Evolutionary conservation across 768 basidiomycete species (phyloP).

Genomic region (Podaxis rugospora): DNA sequence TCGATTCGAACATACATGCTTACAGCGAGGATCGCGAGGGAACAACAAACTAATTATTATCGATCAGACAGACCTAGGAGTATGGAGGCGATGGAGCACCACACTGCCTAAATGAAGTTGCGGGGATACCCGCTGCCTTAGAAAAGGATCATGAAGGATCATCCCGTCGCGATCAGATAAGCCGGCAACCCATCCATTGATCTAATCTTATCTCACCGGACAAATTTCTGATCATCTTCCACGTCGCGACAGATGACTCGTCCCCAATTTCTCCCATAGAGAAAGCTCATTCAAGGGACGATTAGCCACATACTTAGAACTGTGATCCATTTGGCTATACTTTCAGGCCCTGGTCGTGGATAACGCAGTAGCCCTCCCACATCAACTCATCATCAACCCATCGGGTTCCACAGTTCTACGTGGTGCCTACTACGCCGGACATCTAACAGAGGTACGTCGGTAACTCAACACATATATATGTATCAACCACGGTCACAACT

Average conservation of each 20-base stretch:
- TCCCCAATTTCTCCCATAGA: neutral
- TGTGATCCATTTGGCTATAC: neutral
- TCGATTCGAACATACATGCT: no score
- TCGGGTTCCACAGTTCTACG: neutral
- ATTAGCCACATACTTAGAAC: no score
- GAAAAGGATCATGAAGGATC: no score
- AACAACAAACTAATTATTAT: no score
- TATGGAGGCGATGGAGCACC: neutral
- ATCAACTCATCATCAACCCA: neutral
- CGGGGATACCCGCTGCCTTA: no score
- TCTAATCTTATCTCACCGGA: slow-evolving; percentile 7
- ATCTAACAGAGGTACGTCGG: neutral
- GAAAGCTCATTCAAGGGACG: neutral
- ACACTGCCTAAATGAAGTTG: neutral
- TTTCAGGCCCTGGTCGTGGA: neutral
- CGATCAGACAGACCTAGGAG: neutral
- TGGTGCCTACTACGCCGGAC: neutral
- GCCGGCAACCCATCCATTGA: neutral
- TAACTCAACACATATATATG: neutral
- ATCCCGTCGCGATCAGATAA: neutral
- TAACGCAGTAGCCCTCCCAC: neutral
- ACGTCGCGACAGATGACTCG: neutral
- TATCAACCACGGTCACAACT: neutral
- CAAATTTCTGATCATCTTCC: slow-evolving; percentile 5
- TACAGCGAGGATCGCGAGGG: no score